Conservation (phyloP, 1,139 yeast genomes). For the Scheffersomyces quercinus region DNA sequence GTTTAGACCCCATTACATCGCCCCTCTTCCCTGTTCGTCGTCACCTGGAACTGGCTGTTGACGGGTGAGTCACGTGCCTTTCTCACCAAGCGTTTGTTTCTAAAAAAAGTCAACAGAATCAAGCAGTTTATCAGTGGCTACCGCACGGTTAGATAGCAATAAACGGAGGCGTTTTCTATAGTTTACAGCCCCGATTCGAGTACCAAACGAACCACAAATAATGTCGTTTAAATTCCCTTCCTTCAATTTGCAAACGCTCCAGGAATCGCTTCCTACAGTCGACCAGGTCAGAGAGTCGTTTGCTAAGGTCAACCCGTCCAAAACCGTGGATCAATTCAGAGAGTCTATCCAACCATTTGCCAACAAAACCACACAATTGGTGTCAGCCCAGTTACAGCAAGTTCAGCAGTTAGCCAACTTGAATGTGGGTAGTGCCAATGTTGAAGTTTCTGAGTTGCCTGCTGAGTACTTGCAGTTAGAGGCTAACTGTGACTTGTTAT, state of each 20-base stretch:
- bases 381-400: slow-evolving; percentile 42
- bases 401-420: slow-evolving; percentile 43
- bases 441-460: slow-evolving; percentile 65
- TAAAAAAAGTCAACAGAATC: too few relatives aligned
- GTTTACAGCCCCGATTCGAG: too few relatives aligned
- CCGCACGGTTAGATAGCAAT: too few relatives aligned
- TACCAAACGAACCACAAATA: neutral
- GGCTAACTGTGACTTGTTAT: slow-evolving; percentile 61
- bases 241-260: slow-evolving; percentile 47
- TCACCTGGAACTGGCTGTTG: too few relatives aligned
- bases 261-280: slow-evolving; percentile 44
- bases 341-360: slow-evolving; percentile 48
- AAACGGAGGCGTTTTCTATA: too few relatives aligned
- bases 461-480: slow-evolving; percentile 70
- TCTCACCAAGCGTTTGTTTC: too few relatives aligned
- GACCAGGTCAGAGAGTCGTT: slow-evolving; percentile 43
- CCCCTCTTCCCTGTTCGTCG: too few relatives aligned
- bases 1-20: too few relatives aligned
- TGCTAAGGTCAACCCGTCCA: slow-evolving; percentile 40
- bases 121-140: too few relatives aligned
- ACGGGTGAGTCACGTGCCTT: too few relatives aligned
- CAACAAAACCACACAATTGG: slow-evolving; percentile 38
- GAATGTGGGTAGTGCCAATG: slow-evolving; percentile 21
- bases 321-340: slow-evolving; percentile 41
- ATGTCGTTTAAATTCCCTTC: slow-evolving; percentile 58